Evolutionary conservation across 768 basidiomycete species (phyloP), one percentile per base, ranked within the genome.

Genomic region (Xerocomellus amylosporus): DNA sequence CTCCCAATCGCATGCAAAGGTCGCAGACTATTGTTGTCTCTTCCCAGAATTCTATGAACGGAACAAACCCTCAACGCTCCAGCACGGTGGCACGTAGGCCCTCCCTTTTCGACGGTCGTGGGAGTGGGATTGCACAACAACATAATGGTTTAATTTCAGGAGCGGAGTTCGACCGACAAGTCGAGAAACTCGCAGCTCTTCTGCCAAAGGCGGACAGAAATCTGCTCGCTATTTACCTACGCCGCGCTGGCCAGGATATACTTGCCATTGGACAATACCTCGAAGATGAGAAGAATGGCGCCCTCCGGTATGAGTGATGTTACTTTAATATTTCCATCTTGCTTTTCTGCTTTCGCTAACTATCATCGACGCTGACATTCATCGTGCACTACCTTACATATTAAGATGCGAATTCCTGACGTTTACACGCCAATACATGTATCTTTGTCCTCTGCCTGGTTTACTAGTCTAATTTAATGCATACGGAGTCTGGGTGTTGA

Each of bases 241-340:
- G 81, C 28, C 79, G 86, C 10, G 76, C 88, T 10, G 90, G 90
- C 20, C 83, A 88, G 64, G 89, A 90, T 69, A 87, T 91, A 40
- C 73, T 89, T 40, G 90, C 90, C n/a, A 90, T 93, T 61, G 88
- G 88, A 15, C 86, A 89, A 65, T 93, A 90, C 67, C 74, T 93
- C 12, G 90, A 90, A 59, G 90, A 93, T 58, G 87, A 90, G 67
- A 87, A 86, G 73, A 88, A 85, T 63, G 88, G 88, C 31, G 78
- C 74, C 43, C 65, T 90, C 45, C 75, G 76, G 54, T 58, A 66
- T 40, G 67, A 72, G 38, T 75, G 62, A 66, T 58, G 31, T 28
- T 51, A 56, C 39, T 41, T 49, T 41, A 20, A 22, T 37, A 17
- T 33, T 42, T 46, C 41, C 20, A 39, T 36, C 22, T 36, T n/a